These are phyloP conservation scores for Sphagnum tenellum DNA, from an alignment of 225 moss, liverwort and hornwort species.

Conservation along the genomic window DNA sequence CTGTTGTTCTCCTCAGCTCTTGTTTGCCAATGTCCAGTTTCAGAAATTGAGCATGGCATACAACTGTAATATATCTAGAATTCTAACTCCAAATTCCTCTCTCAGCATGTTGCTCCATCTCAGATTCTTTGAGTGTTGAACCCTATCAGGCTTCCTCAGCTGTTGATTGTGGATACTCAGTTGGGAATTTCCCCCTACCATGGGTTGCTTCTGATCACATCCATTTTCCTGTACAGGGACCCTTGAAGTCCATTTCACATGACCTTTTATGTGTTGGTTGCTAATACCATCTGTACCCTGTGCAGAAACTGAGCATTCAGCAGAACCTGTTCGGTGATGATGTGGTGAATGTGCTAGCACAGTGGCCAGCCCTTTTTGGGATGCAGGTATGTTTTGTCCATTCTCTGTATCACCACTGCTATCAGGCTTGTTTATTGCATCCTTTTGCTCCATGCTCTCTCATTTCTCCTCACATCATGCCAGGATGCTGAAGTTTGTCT, in stretches of 20 bases:
- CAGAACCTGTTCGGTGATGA: slow-evolving; percentile 83
- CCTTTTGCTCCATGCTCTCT: neutral
- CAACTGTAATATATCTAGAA: too few species aligned
- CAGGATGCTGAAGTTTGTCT: neutral
- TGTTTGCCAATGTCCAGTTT: too few species aligned
- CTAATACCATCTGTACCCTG: slow-evolving; percentile 6
- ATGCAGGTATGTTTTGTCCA: slow-evolving; percentile 29
- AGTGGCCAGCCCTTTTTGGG: slow-evolving; percentile 51
- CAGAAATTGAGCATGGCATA: too few species aligned
- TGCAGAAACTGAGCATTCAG: slow-evolving; percentile 81
- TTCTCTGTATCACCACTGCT: too few species aligned
- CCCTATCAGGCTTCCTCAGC: neutral
- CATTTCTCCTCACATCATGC: neutral
- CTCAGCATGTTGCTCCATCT: neutral
- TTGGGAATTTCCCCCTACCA: neutral
- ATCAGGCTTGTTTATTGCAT: too few species aligned
- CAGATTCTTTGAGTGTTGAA: neutral
- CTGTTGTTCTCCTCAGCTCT: too few species aligned
- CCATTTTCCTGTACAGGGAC: too few species aligned
- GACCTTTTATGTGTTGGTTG: neutral
- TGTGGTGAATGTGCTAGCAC: slow-evolving; percentile 46
- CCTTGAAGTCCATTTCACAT: too few species aligned
- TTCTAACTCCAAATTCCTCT: too few species aligned
- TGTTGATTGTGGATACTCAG: neutral
- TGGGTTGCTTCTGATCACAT: neutral